Conservation (phyloP, 2,329 filamentous ascomycete genomes). For the Apiospora koreana region DNA sequence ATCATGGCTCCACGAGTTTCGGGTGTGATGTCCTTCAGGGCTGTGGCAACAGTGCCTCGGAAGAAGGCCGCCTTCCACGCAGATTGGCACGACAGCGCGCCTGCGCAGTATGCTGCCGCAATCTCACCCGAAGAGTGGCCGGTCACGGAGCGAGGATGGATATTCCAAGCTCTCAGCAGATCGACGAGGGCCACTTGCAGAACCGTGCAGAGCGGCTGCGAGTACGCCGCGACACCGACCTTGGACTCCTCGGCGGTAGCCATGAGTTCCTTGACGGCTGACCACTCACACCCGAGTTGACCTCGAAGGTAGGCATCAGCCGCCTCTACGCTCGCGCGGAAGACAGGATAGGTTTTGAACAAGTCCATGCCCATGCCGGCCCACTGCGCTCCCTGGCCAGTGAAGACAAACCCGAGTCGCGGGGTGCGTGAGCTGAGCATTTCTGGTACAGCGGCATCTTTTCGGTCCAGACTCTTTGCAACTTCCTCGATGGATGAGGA, state of each 20-base stretch:
- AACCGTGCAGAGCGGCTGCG: conserved; percentile 31
- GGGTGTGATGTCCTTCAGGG: background rate
- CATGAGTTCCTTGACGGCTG: conserved; percentile 35
- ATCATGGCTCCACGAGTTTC: conserved; percentile 31
- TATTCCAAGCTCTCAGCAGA: conserved; percentile 24
- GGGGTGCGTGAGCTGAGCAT: background rate
- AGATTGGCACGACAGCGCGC: conserved; percentile 24
- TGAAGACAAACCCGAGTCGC: conserved; percentile 31
- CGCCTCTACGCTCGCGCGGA: conserved; percentile 27
- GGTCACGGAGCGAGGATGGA: conserved; percentile 26
- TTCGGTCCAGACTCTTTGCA: background rate
- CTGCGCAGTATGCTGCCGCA: conserved; percentile 31
- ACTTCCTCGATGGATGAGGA: background rate
- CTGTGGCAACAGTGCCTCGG: conserved; percentile 20
- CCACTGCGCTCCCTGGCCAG: conserved; percentile 40
- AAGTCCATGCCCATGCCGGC: conserved; percentile 39
- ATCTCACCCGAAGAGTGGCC: conserved; percentile 40
- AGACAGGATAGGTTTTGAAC: conserved; percentile 29
- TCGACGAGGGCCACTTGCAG: conserved; percentile 33
- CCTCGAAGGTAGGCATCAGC: conserved; percentile 29
- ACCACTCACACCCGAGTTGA: conserved; percentile 24
- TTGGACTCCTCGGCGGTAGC: conserved; percentile 20
- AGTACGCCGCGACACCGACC: conserved; percentile 35
- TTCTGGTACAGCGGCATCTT: background rate
- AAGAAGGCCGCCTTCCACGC: conserved; percentile 25